Base-by-base conservation (phyloP, 2,329 filamentous ascomycete genomes). In the Ophiostoma tasmaniense region DNA sequence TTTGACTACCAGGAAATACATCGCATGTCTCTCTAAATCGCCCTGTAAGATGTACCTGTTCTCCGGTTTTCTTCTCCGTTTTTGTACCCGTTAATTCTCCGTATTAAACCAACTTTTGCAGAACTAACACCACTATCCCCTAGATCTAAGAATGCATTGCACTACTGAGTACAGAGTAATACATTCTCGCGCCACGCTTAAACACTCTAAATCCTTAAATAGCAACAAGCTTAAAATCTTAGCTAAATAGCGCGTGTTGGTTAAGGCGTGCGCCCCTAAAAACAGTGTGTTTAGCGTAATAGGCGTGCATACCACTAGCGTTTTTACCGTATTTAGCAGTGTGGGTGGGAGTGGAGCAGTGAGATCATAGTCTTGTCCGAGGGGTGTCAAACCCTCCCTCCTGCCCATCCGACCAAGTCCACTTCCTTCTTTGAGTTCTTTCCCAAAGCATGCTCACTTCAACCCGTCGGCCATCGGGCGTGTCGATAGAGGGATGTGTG, bases 321-420 rank as follows among this genome's bases (percentile, higher is more conserved):
- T 39, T 39, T 39, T 3, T 3, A 39, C 37, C 37, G 10, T 55
- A 25, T 22, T 11, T 11, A 13, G 7, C 22, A 25, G 50, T 25
- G 59, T 62, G 59, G 59, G 59, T 62, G 59, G 59, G 13, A 35
- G 59, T 62, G 59, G 59, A 62, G 59, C 59, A 62, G 28, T 62
- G 59, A 62, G 59, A 62, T 62, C 59, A 62, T 62, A 62, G 10
- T 55, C n/a, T 62, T 10, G 25, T 33, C 25, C 59, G 59, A 62
- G 17, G 25, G 28, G 59, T 62, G 59, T 62, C 59, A 1, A 33
- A 33, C 59, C 28, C 59, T 20, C 59, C 28, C 59, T 62, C 59
- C 28, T 62, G 59, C 22, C n/a, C n/a, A 39, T 64, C 62, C 35
- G 30, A 25, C 64, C n/a, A 22, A 66, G 35, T 45, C 64, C 64